A percentile compares a stretch with the other conserved stretches of the same genome.
These are phyloP conservation scores for Colletotrichum tofieldiae DNA, from an alignment of 2,329 filamentous ascomycete species.

Conservation along the genomic window DNA sequence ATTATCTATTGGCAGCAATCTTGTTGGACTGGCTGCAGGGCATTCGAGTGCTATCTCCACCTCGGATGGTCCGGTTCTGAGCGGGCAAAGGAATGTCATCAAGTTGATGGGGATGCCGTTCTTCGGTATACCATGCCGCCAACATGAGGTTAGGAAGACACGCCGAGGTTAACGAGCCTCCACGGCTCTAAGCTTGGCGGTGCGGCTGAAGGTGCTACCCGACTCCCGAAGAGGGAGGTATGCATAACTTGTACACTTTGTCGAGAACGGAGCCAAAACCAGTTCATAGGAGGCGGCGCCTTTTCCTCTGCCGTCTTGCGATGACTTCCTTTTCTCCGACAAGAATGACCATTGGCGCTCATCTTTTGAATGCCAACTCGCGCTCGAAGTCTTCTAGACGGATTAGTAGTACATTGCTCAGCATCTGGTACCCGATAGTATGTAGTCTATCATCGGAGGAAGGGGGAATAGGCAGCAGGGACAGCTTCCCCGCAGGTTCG, in stretches of 20 bases:
- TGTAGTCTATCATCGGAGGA: neutral
- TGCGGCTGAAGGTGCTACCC: neutral
- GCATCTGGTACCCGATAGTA: neutral
- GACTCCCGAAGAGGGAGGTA: neutral
- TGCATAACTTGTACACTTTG: neutral
- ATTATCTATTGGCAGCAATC: neutral
- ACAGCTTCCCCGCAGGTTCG: neutral
- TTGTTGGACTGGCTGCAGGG: neutral
- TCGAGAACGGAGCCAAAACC: neutral
- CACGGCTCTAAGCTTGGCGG: too few relatives aligned
- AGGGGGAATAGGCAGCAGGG: neutral
- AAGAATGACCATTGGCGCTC: neutral
- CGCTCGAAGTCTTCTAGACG: neutral
- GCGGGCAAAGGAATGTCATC: neutral
- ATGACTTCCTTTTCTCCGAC: too few relatives aligned
- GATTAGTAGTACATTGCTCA: too few relatives aligned
- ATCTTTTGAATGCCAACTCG: neutral
- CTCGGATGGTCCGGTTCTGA: neutral
- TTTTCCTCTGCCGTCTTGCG: neutral
- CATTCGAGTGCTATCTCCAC: neutral
- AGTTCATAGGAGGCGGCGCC: neutral
- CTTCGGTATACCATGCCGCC: neutral
- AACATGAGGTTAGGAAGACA: neutral
- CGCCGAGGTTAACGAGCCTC: too few relatives aligned
- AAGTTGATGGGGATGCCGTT: too few relatives aligned